Conservation (phyloP, 306 rosid genomes). For the Hippophae gyantsensis region DNA sequence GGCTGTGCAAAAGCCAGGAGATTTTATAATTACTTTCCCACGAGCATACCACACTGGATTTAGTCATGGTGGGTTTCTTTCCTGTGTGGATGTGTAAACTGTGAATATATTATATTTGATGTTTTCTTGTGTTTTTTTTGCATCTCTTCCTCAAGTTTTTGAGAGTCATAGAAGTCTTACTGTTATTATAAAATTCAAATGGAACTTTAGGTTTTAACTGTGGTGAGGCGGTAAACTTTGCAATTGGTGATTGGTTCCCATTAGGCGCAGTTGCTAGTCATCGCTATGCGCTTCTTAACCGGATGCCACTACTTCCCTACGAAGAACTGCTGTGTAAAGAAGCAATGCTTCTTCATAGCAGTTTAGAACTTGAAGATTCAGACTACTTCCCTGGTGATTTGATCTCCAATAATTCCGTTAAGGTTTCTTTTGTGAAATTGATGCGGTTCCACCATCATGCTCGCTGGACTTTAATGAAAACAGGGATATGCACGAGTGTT, state of each 20-base stretch:
- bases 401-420: conserved; percentile 40
- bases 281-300: conserved; percentile 74
- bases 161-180: too few species aligned
- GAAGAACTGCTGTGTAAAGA: conserved; percentile 95
- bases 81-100: too few species aligned
- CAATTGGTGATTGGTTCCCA: conserved; percentile 92
- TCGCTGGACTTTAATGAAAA: conserved; percentile 67
- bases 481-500: conserved; percentile 41
- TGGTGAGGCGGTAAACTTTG: conserved; percentile 98
- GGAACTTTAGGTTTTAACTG: conserved; percentile 76
- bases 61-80: conserved; percentile 60
- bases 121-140: too few species aligned
- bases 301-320: conserved; percentile 84
- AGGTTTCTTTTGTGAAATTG: conserved; percentile 59
- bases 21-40: conserved; percentile 84
- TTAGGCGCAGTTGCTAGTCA: conserved; percentile 83
- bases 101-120: too few species aligned
- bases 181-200: neutral
- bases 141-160: too few species aligned
- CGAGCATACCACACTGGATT: conserved; percentile 95
- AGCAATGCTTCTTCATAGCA: conserved; percentile 59
- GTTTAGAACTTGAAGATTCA: conserved; percentile 65
- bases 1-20: conserved; percentile 97
- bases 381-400: conserved; percentile 41
- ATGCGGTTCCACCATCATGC: conserved; percentile 85